Conservation (phyloP, 2,329 filamentous ascomycete genomes). For the Epichloe typhina region DNA sequence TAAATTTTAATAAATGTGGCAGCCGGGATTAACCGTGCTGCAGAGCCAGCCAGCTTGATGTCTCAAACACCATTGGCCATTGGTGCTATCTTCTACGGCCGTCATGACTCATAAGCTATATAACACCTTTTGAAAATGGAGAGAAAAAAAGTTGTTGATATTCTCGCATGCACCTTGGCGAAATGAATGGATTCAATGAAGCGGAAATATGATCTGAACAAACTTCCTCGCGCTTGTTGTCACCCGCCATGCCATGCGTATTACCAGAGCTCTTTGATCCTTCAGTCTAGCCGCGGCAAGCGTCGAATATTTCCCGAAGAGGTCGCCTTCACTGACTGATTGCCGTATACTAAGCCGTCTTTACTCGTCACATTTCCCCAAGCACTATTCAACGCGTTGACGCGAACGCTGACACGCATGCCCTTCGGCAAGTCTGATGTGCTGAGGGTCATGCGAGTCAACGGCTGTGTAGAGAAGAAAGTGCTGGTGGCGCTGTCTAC, state of each 20-base stretch:
- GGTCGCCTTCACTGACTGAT: conserved; percentile 1
- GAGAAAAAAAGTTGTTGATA: not conserved
- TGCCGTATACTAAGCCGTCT: conserved; percentile 6
- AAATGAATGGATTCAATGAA: not conserved
- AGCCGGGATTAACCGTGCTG: too few relatives aligned
- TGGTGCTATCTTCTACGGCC: not conserved
- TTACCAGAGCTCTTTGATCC: not conserved
- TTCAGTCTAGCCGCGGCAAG: not conserved
- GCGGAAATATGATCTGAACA: not conserved
- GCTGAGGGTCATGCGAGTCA: conserved; percentile 12
- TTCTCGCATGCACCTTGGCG: too few relatives aligned
- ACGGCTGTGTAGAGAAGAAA: conserved; percentile 17
- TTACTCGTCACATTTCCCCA: conserved; percentile 9
- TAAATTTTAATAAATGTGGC: too few relatives aligned
- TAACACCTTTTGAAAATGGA: not conserved
- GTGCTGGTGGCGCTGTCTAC: conserved; percentile 19
- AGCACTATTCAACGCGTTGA: conserved; percentile 14
- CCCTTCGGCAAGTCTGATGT: conserved; percentile 10
- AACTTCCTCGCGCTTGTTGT: too few relatives aligned
- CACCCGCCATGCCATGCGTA: too few relatives aligned
- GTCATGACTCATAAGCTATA: not conserved
- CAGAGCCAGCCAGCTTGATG: too few relatives aligned
- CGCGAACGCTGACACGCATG: conserved; percentile 11
- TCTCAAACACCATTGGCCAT: not conserved
- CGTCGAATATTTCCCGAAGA: not conserved